These are phyloP conservation scores for Wickerhamiella vanderwaltii DNA, from an alignment of 805 yeast genomes.

Conservation along the genomic window DNA sequence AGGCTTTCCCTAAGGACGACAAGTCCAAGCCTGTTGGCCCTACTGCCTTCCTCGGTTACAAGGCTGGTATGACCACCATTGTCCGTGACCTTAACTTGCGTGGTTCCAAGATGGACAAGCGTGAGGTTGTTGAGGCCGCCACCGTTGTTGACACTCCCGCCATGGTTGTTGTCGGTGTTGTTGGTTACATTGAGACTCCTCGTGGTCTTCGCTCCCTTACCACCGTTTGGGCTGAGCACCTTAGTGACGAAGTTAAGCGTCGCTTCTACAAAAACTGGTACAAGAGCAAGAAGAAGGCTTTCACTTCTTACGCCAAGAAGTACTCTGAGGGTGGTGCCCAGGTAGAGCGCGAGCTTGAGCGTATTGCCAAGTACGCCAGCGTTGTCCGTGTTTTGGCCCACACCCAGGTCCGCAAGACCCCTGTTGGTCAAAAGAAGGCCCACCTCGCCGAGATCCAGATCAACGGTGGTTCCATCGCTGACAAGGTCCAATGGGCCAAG, in stretches of 20 bases:
- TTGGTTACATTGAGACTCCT: conserved; percentile 99
- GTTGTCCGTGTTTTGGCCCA: conserved; percentile 98
- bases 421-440: conserved; percentile 98
- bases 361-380: conserved; percentile 95
- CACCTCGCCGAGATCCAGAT: conserved; percentile 99
- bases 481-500: conserved; percentile 97
- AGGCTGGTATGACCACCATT: conserved; percentile 99
- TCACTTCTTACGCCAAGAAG: conserved; percentile 99
- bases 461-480: conserved; percentile 98
- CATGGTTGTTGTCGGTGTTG: conserved; percentile 98
- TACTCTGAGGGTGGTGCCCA: conserved; percentile 84
- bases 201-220: conserved; percentile 99
- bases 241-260: conserved; percentile 98
- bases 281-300: conserved; percentile 99
- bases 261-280: conserved; percentile 99
- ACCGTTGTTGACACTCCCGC: conserved; percentile 99
- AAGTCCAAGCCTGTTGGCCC: conserved; percentile 94
- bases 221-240: conserved; percentile 99
- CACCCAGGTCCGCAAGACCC: conserved; percentile 99
- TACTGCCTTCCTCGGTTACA: conserved; percentile 99
- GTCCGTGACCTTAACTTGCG: conserved; percentile 99
- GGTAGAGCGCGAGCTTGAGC: conserved; percentile 91
- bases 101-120: conserved; percentile 99
- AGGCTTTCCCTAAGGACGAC: conserved; percentile 99
- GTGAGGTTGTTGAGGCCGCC: conserved; percentile 99